phyloP scores from a whole-genome alignment of 371 early-diverging fungal species.

The Chytridium lagenaria region DNA sequence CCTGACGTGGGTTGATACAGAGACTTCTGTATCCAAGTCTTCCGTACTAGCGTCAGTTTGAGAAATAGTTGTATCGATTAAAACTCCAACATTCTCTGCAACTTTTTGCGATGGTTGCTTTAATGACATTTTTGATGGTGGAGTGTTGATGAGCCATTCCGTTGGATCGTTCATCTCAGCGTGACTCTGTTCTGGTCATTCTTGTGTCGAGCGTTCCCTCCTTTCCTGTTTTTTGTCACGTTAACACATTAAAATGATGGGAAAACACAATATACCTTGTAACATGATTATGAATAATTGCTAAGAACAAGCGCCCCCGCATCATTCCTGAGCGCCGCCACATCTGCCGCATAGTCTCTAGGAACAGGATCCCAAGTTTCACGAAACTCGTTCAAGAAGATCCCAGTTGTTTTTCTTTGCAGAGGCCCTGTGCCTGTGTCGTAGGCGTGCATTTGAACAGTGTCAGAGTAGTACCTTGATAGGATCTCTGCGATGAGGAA shows the following conservation, averaged over 20 bases:
- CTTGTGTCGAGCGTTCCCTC: neutral
- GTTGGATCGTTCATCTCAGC: neutral
- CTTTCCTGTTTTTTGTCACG: conserved; percentile 4
- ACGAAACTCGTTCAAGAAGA: conserved; percentile 45
- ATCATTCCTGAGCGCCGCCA: conserved; percentile 26
- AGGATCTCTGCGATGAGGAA: conserved; percentile 58
- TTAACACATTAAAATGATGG: neutral
- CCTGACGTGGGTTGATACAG: neutral
- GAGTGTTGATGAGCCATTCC: conserved; percentile 19
- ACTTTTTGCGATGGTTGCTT: too few species aligned
- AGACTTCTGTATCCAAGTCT: neutral
- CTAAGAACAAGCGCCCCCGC: conserved; percentile 36
- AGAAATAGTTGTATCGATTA: neutral
- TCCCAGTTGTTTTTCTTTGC: conserved; percentile 57
- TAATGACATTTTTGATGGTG: conserved; percentile 14
- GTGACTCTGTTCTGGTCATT: neutral
- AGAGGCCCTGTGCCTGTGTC: conserved; percentile 51
- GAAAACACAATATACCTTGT: conserved; percentile 22
- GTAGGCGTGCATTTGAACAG: conserved; percentile 53
- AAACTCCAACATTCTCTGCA: too few species aligned
- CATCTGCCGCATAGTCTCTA: conserved; percentile 28
- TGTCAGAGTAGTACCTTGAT: conserved; percentile 47
- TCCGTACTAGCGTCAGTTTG: neutral
- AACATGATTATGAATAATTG: conserved; percentile 30
- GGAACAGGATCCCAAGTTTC: conserved; percentile 38